Base-by-base conservation (phyloP, 2,329 filamentous ascomycete genomes). In the Plenodomus lindquistii region DNA sequence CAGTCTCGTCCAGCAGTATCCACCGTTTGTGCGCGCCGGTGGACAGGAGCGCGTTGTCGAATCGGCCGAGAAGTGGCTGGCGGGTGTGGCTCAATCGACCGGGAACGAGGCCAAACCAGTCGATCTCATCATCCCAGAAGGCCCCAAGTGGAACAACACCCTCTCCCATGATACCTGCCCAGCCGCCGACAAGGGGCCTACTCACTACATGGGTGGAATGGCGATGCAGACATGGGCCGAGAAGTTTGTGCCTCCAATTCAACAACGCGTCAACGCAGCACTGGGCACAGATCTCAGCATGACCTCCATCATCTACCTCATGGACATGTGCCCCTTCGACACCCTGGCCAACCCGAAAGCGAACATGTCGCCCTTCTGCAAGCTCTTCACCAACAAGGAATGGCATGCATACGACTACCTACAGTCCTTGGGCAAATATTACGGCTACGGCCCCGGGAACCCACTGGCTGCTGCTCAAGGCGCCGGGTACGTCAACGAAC, bases 311-410 rank as follows among this genome's bases (percentile, higher is more conserved):
- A 76, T 91, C 47, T 82, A 81, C 48, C 69, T 97, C 27, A 96
- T 97, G 91, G 91, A 96, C 62, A 78, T 96, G 51, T 97, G 92
- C 64, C 86, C 92, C 0, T 96, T 91, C 73, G 81, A 87, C 59
- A 93, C 89, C 0, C 84, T 96, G n/a, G 77, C 82, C 5, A 65
- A 73, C 0, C 73, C 79, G 2, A 81, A 76, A 4, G 78, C 72
- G 16, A 67, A 66, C 4, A 69, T 87, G 9, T 91, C 90, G 0
- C 75, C 78, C 0, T 95, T 96, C 73, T 97, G 92, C 72, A 67
- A 69, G 13, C 77, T 96, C 20, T 96, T 96, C 74, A 85, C 82
- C 0, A 68, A 78, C 13, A 70, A 80, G 1, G 91, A 96, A 71
- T 96, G 90, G 89, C 74, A 76, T 29, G 75, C 81, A 50, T 96